phyloP scores from a whole-genome alignment of 768 basidiomycete species.

The Boletus rex-veris region DNA sequence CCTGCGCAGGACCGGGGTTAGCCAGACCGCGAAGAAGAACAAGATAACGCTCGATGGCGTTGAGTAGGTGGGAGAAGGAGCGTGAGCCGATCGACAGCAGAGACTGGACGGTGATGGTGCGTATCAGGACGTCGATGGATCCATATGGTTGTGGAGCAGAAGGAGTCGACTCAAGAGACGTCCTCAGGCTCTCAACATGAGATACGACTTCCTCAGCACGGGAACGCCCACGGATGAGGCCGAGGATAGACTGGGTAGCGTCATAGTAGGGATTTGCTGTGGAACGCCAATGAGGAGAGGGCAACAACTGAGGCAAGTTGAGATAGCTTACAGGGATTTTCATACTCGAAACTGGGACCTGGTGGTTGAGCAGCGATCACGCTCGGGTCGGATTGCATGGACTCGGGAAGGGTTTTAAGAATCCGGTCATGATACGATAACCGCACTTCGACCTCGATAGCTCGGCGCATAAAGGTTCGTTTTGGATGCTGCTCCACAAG shows the following conservation, averaged over 20 bases:
- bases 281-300: background rate
- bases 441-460: conserved; percentile 86
- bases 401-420: conserved; percentile 79
- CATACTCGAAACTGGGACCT: conserved; percentile 78
- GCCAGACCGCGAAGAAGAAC: conserved; percentile 67
- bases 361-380: conserved; percentile 71
- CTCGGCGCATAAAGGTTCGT: conserved; percentile 81
- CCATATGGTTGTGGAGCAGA: conserved; percentile 48
- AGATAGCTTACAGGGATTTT: conserved; percentile 60
- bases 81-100: conserved; percentile 89
- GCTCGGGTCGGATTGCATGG: conserved; percentile 65
- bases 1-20: conserved; percentile 6
- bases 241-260: conserved; percentile 73
- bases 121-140: conserved; percentile 65
- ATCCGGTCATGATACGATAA: conserved; percentile 93
- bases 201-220: conserved; percentile 77
- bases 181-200: conserved; percentile 68
- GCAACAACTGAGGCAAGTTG: background rate
- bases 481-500: conserved; percentile 78
- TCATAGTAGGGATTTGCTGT: conserved; percentile 75
- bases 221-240: conserved; percentile 76
- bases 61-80: conserved; percentile 96
- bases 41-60: conserved; percentile 94
- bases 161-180: conserved; percentile 52
- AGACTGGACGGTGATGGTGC: conserved; percentile 82